Base-by-base conservation (phyloP, 176 grass and related monocot species). In the Avena atlantica region DNA sequence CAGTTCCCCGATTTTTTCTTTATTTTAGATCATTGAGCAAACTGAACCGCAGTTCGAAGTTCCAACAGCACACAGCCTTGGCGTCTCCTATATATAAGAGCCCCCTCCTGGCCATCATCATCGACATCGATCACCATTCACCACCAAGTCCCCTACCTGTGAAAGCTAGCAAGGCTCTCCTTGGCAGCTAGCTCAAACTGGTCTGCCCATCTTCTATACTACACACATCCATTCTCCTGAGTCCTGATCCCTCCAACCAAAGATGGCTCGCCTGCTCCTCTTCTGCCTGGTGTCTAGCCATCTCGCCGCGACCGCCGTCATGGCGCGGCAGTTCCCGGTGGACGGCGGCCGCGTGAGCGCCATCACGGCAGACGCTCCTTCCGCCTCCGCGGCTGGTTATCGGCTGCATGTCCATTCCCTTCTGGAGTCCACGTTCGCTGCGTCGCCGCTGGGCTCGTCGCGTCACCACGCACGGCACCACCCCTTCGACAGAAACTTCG, bases 401-500 rank as follows among this genome's bases (percentile, higher is more conserved):
- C 62, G 34, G 48, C 80, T 83, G 6, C 83, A 31, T 20, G 80
- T 47, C 55, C 70, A 84, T 59, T 87, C 80, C 29, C 76, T 82
- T 34, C 63, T 95, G 64, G 88, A 95, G 42, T 62, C 81, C 6
- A 83, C 85, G 17, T 88, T 88, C 8, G 90, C 86, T 13, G 82
- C 78, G 1, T 90, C 96, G 36, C 93, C 96, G 27, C 19, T 77
- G 13, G 20, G 56, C 45, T 86, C 70, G 70, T 13, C 78, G 15
- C 40, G 40, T 42, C 53, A 86, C 82, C 90, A 86, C 69, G 1
- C 4, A 7, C 56, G 68, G 12, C 93, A 88, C 65, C 47, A 69
- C 19, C 90, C 92, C 24, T 94, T 98, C 68, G 96, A 98, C 94
- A 78, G 88, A 1, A 49, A 78, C 55, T 86, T 95, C 47, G 93